Conservation (phyloP, 768 basidiomycete species). For the Mycena capillaripes region DNA sequence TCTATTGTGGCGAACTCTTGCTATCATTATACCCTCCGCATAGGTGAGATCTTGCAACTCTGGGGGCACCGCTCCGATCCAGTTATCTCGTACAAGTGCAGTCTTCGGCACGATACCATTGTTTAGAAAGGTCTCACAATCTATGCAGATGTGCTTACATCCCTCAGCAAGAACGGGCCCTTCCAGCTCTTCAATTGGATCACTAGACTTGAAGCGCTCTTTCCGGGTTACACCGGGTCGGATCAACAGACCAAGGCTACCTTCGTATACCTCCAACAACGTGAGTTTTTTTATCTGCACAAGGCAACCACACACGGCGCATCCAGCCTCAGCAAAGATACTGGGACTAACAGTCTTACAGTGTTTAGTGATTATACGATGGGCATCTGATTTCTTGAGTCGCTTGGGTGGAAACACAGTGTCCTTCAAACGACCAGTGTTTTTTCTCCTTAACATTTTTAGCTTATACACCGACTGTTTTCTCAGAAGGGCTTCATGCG, state of each 20-base stretch:
- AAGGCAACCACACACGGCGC: background rate
- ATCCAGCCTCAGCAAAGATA: background rate
- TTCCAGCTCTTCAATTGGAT: background rate
- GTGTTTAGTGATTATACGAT: background rate
- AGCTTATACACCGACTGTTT: background rate
- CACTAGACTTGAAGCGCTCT: background rate
- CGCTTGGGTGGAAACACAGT: background rate
- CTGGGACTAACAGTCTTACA: background rate
- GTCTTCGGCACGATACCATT: background rate
- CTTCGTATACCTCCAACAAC: background rate
- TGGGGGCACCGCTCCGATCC: slow-evolving; percentile 16
- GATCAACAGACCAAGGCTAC: background rate
- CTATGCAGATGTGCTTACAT: background rate
- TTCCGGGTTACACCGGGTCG: background rate
- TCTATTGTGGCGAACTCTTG: background rate
- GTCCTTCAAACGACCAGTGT: background rate
- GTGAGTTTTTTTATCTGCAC: background rate
- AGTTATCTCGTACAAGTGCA: background rate
- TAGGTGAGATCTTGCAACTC: background rate
- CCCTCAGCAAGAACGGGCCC: slow-evolving; percentile 1
- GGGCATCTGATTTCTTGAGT: background rate
- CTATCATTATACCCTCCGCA: background rate
- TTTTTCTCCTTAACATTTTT: background rate
- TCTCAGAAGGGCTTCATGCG: background rate
- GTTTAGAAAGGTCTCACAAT: background rate